Conservation (phyloP, 2,329 filamentous ascomycete genomes). For the Phialemonium atrogriseum region DNA sequence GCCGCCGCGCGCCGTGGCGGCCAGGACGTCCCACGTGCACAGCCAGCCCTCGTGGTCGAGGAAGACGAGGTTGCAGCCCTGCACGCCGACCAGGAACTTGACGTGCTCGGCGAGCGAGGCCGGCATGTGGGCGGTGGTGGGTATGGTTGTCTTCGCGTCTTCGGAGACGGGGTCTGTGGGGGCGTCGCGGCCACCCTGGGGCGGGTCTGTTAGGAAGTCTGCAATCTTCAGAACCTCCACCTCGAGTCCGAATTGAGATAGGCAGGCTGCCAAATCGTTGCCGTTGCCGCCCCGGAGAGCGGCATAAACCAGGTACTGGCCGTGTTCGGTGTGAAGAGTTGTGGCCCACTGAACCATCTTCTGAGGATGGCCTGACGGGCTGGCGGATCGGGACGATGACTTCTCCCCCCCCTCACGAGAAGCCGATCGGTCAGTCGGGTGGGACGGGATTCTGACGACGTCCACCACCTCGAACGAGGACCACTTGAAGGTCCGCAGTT, state of each 20-base stretch:
- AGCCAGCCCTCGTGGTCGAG: constrained; percentile 3
- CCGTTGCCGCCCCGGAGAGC: not conserved
- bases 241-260: not conserved
- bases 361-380: not conserved
- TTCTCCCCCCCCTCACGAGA: too few relatives aligned
- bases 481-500: not conserved
- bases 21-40: not conserved
- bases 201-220: too few relatives aligned
- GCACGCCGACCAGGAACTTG: constrained; percentile 1
- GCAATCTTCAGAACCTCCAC: not conserved
- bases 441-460: too few relatives aligned
- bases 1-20: not conserved
- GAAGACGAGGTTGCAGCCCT: not conserved
- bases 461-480: not conserved
- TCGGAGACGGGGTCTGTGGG: not conserved
- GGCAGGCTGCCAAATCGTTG: not conserved
- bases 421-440: too few relatives aligned
- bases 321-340: not conserved
- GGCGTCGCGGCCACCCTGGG: too few relatives aligned
- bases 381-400: too few relatives aligned
- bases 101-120: not conserved
- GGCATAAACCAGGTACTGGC: not conserved
- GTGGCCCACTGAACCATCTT: not conserved
- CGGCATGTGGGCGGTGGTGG: not conserved
- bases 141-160: not conserved